phyloP scores from a whole-genome alignment of 106 monocot genomes.

The Dendrobium huoshanense region DNA sequence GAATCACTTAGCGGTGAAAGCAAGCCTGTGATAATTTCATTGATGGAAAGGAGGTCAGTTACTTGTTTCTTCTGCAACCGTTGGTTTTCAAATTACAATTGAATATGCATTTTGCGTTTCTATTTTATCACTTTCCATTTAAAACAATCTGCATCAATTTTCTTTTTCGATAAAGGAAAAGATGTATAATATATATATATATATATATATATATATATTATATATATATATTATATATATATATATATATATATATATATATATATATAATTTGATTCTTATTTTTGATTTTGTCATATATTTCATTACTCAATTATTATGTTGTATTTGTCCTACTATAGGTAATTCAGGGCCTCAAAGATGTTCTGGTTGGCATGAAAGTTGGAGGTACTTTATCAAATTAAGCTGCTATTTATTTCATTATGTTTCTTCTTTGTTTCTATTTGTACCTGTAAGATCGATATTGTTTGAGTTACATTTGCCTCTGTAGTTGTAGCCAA shows the following conservation, averaged over 20 bases:
- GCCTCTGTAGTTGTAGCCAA: no score
- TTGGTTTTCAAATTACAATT: neutral
- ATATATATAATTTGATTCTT: no score
- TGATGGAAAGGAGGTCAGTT: conserved; percentile 70
- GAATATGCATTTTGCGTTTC: neutral
- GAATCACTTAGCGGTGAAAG: conserved; percentile 95
- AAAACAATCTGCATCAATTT: neutral
- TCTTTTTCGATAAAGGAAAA: neutral
- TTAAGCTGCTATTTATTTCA: neutral
- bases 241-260: no score
- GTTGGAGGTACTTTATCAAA: conserved; percentile 56
- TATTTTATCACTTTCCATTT: neutral
- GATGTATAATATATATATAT: neutral
- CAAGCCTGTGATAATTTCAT: conserved; percentile 62
- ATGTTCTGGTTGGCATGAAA: conserved; percentile 91
- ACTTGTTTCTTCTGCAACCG: neutral
- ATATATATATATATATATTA: neutral
- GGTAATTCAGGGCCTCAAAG: conserved; percentile 86
- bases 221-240: no score
- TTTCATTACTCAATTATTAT: neutral
- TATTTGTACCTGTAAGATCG: neutral
- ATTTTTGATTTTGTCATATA: neutral
- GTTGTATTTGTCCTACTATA: conserved; percentile 12
- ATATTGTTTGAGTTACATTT: no score
- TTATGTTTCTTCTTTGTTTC: neutral